Percentiles rank a stretch among this genome's conserved stretches.
phyloP scores from a whole-genome alignment of 768 basidiomycete species.

The Podaxis carcinomalis region DNA sequence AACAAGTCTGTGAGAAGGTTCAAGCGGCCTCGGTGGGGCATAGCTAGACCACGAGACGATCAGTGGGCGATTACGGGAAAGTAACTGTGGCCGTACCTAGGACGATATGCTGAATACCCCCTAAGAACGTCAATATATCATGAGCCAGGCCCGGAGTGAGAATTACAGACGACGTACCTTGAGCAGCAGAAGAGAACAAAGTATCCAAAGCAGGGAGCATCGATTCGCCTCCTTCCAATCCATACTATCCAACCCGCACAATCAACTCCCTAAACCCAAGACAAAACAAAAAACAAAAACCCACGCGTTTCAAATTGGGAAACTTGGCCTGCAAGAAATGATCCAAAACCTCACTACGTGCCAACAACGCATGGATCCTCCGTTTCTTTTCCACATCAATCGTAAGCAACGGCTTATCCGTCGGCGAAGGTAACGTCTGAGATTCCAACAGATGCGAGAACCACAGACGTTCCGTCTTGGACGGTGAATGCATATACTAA shows the following conservation, averaged over 20 bases:
- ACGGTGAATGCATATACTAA: conserved; percentile 81
- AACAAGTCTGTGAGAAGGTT: conserved; percentile 82
- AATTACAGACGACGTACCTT: conserved; percentile 30
- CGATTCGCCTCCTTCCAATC: conserved; percentile 89
- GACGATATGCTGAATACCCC: conserved; percentile 66
- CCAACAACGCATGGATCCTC: conserved; percentile 65
- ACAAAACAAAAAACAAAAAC: conserved; percentile 12
- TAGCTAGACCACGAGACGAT: conserved; percentile 33
- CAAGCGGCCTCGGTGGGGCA: conserved; percentile 86
- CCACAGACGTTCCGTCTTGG: conserved; percentile 84
- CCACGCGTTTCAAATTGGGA: conserved; percentile 76
- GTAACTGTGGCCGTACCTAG: conserved; percentile 32
- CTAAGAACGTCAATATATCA: conserved; percentile 21
- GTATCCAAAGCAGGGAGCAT: conserved; percentile 87
- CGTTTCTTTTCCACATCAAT: conserved; percentile 36
- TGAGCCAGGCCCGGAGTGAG: not conserved
- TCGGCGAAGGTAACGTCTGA: conserved; percentile 32
- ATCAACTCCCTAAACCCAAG: not conserved
- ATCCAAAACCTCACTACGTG: conserved; percentile 77
- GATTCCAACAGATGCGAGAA: conserved; percentile 85
- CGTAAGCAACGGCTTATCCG: conserved; percentile 26
- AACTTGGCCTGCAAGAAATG: conserved; percentile 85
- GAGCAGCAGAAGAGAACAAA: conserved; percentile 64
- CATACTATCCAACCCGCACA: conserved; percentile 46
- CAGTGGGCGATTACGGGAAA: not conserved